Evolutionary conservation across 202 grass and related monocot genomes (phyloP), one percentile per base, ranked within the genome.

Genomic region (Schoenoplectus triqueter): DNA sequence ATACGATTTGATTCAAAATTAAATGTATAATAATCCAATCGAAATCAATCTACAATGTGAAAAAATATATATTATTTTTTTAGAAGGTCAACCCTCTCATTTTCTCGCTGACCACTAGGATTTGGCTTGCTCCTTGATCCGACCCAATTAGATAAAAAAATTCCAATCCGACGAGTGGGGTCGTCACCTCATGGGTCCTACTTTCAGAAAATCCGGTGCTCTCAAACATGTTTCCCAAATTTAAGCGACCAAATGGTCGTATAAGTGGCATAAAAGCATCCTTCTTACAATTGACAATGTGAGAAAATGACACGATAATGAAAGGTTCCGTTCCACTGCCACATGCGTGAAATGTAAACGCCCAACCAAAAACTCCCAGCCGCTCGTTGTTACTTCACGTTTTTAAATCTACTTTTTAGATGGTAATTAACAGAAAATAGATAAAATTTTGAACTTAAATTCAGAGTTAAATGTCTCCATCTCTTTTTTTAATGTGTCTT

Each of bases 291-390:
- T 15, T 69, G 0, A 2, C 5, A 66, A 54, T 50, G 66, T 67
- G 3, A 69, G 57, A 82, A 82, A 69, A 69, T 68, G 80, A 65
- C 64, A 52, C 19, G 62, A 67, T 40, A 42, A 42, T 21, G 10
- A 42, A 69, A 5, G 10, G 46, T 56, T 52, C 20, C 14, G 20
- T 15, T 0, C 20, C 13, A 40, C 20, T 15, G 0, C 20, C 13
- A 40, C 20, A 40, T 77, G 66, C 31, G 31, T 31, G 31, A 31
- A 31, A 31, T 31, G 13, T 44, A 69, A 66, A 6, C 15, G 31
- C 59, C 59, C 59, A 62, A 6, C 8, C 11, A 0, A 67, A 67
- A 67, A 67, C 10, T 67, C 18, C 66, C 39, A 44, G 39, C 66
- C 39, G 15, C 31, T 69, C 10, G 11, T 15, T 42, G 39, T 41